phyloP scores from a whole-genome alignment of 2,329 filamentous ascomycete genomes.

The Phaeosphaeria sp. region DNA sequence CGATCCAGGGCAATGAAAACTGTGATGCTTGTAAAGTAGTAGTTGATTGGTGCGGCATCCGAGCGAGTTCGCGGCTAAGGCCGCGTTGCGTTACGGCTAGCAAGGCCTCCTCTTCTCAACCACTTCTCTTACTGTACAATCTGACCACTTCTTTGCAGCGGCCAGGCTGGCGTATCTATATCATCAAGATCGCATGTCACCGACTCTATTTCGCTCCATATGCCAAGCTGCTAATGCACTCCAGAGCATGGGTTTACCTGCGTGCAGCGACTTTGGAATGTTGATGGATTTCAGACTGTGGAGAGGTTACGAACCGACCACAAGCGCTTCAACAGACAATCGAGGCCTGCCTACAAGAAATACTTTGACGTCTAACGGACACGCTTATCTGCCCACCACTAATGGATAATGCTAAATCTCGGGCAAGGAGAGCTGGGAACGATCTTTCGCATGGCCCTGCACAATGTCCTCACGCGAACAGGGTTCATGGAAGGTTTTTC shows the following conservation, averaged over 20 bases:
- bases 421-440: background rate
- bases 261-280: background rate
- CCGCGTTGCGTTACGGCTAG: background rate
- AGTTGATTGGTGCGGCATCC: background rate
- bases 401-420: background rate
- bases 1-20: background rate
- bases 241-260: background rate
- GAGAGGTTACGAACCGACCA: background rate
- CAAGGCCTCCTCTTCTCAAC: background rate
- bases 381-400: background rate
- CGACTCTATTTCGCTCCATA: background rate
- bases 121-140: background rate
- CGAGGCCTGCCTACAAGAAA: background rate
- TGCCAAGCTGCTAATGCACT: background rate
- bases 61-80: background rate
- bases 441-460: background rate
- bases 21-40: background rate
- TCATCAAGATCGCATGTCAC: background rate
- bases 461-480: background rate
- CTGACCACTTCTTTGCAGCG: background rate
- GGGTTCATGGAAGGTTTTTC: conserved; percentile 1
- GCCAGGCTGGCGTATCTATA: background rate
- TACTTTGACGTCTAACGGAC: background rate
- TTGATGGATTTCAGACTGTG: background rate
- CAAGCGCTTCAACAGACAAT: background rate